These are phyloP conservation scores for Botrytis paeoniae DNA, from an alignment of 2,329 filamentous ascomycete species.

Conservation along the genomic window DNA sequence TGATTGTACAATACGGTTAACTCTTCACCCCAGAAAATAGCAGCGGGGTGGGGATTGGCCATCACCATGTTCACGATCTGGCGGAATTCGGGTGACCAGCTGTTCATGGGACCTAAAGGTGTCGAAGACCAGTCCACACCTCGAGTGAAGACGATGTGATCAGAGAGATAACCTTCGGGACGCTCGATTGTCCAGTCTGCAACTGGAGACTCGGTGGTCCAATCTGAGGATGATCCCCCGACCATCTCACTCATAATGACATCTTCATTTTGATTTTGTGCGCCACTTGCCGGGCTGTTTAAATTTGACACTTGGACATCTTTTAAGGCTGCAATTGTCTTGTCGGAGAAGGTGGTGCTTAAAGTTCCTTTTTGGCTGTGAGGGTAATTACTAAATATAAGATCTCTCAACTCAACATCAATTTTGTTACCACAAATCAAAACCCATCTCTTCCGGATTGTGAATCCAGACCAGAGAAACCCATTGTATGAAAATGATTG, in stretches of 20 bases:
- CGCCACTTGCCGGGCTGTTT: neutral
- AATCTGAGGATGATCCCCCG: neutral
- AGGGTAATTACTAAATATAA: slow-evolving; percentile 47
- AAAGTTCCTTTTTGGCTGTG: neutral
- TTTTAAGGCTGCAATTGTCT: slow-evolving; percentile 9
- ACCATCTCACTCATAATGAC: neutral
- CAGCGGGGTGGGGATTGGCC: slow-evolving; percentile 69
- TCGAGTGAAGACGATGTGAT: slow-evolving; percentile 69
- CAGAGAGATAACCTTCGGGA: slow-evolving; percentile 51
- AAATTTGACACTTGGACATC: slow-evolving; percentile 4
- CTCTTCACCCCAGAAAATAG: slow-evolving; percentile 72
- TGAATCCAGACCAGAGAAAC: slow-evolving; percentile 11
- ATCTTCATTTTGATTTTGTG: neutral
- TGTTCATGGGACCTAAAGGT: slow-evolving; percentile 63
- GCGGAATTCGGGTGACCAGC: slow-evolving; percentile 68
- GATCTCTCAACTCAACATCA: slow-evolving; percentile 11
- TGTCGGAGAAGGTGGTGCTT: slow-evolving; percentile 13
- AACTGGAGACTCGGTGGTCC: neutral
- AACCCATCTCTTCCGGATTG: slow-evolving; percentile 9
- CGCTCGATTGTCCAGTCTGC: neutral
- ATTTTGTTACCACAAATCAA: slow-evolving; percentile 16
- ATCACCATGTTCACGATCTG: slow-evolving; percentile 78
- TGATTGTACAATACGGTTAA: slow-evolving; percentile 69
- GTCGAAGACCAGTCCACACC: slow-evolving; percentile 71
- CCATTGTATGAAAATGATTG: slow-evolving; percentile 10